Percentiles rank a stretch among this genome's conserved stretches.
phyloP scores from a whole-genome alignment of 1,139 yeast genomes.

The Suhomyces kunorum region DNA sequence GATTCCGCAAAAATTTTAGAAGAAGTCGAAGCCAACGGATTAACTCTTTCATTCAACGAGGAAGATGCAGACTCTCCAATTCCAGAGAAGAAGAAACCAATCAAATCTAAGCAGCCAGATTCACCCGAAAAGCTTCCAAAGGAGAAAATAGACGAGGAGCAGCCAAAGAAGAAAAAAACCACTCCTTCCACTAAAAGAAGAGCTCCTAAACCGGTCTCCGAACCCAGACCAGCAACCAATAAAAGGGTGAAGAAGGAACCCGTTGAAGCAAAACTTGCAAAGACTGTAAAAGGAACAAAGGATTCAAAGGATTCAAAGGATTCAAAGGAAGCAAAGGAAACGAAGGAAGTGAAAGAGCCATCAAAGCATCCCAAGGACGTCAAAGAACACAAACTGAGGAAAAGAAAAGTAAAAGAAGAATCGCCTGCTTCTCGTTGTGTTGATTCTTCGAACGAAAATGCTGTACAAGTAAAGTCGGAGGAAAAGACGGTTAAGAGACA shows the following conservation, averaged over 20 bases:
- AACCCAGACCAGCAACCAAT: background rate
- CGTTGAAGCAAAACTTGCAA: background rate
- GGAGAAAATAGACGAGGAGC: conserved; percentile 6
- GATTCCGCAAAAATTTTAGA: conserved; percentile 63
- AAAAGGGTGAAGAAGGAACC: conserved; percentile 8
- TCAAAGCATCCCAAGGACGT: conserved; percentile 4
- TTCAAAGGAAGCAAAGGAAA: background rate
- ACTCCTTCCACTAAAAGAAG: conserved; percentile 7
- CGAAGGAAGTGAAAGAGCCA: conserved; percentile 1
- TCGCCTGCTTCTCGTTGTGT: background rate
- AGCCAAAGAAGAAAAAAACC: conserved; percentile 7
- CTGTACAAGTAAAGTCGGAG: background rate
- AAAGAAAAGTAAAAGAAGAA: conserved; percentile 9
- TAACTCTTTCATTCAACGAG: conserved; percentile 11
- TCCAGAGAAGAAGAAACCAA: conserved; percentile 7
- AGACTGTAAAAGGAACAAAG: background rate
- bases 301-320: background rate
- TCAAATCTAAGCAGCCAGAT: conserved; percentile 2
- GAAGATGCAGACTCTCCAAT: conserved; percentile 9
- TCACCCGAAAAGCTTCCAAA: background rate
- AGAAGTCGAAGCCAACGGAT: conserved; percentile 34
- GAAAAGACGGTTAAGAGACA: conserved; percentile 11
- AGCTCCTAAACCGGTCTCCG: background rate
- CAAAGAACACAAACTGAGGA: conserved; percentile 10
- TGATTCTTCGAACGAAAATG: background rate